Base-by-base conservation (phyloP, 208 protist genomes). In the Trypanosoma conorhini region DNA sequence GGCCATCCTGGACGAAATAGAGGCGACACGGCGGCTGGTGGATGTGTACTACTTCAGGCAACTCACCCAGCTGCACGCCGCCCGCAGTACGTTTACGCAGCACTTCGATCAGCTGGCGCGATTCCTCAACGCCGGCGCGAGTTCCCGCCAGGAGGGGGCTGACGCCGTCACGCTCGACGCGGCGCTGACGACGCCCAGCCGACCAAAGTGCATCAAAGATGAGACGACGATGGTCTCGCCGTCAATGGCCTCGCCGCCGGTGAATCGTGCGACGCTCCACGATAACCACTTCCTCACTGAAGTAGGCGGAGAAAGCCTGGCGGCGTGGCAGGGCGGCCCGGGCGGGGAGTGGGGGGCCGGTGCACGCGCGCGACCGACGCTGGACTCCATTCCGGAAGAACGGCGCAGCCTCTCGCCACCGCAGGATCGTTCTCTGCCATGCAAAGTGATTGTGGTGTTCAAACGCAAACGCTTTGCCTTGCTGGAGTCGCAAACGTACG, bases 371-470 rank as follows among this genome's bases (percentile, higher is more conserved):
- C 85, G 85, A 13, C 88, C 83, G 13, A 83, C 82, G 31, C 65
- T 79, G 4, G 82, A 89, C 10, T 70, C 78, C 24, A 73, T 91
- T 48, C 68, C 65, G 9, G 61, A 74, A 10, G 66, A 69, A 19
- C 62, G 5, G 48, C 71, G 80, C 19, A 60, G 74, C 19, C 69
- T 72, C 54, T 82, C 85, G 1, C 82, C 83, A 22, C 89, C 86
- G 17, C 69, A 79, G 19, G 82, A 92, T 68, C 74, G 35, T 61
- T 83, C 72, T 75, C 64, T 69, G n/a, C 55, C 64, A 40, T 95
- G 87, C 81, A 75, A 98, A 76, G 82, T 97, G 67, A 86, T 96
- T 19, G 89, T 97, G 4, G 89, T 94, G 72, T 97, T 97, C 61
- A 97, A 97, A 73, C 86, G 92, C 26, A 85, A 91, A 55, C 92